These are phyloP conservation scores for Colletotrichum eremochloae DNA, from an alignment of 2,329 filamentous ascomycete species.

Conservation along the genomic window DNA sequence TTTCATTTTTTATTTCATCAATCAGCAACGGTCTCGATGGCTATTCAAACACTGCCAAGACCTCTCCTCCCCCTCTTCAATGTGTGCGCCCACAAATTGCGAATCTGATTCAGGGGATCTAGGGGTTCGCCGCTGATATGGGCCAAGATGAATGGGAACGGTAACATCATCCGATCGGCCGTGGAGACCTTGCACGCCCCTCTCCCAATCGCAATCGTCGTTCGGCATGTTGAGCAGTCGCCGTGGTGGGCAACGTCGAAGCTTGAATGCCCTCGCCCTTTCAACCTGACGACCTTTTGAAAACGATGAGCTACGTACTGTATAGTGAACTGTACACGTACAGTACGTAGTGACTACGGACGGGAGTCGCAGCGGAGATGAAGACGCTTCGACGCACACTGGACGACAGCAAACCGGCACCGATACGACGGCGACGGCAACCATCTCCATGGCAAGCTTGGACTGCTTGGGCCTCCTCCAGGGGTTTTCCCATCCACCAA, in stretches of 20 bases:
- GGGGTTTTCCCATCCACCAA: slow-evolving; percentile 35
- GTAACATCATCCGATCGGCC: slow-evolving; percentile 30
- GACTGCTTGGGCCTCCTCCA: slow-evolving; percentile 37
- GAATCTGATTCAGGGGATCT: slow-evolving; percentile 15
- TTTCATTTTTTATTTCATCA: slow-evolving; percentile 40
- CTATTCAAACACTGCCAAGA: slow-evolving; percentile 37
- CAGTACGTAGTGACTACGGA: slow-evolving; percentile 1
- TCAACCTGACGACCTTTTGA: not conserved
- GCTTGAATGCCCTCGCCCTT: not conserved
- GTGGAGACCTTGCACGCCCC: not conserved
- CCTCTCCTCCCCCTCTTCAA: slow-evolving; percentile 3
- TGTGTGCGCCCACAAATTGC: not conserved
- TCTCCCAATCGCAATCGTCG: not conserved
- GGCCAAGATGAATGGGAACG: slow-evolving; percentile 30
- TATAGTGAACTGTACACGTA: not conserved
- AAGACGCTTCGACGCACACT: slow-evolving; percentile 27
- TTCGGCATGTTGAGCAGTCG: not conserved
- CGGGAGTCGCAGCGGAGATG: slow-evolving; percentile 13
- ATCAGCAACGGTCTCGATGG: slow-evolving; percentile 36
- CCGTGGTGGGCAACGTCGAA: not conserved
- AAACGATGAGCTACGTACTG: not conserved
- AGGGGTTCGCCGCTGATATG: slow-evolving; percentile 26
- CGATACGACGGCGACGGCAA: slow-evolving; percentile 28
- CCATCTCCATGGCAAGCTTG: slow-evolving; percentile 42
- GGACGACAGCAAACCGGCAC: slow-evolving; percentile 35